Evolutionary conservation across 2,329 filamentous ascomycete genomes (phyloP), one percentile per base, ranked within the genome.

Genomic region (Curvularia sp.): DNA sequence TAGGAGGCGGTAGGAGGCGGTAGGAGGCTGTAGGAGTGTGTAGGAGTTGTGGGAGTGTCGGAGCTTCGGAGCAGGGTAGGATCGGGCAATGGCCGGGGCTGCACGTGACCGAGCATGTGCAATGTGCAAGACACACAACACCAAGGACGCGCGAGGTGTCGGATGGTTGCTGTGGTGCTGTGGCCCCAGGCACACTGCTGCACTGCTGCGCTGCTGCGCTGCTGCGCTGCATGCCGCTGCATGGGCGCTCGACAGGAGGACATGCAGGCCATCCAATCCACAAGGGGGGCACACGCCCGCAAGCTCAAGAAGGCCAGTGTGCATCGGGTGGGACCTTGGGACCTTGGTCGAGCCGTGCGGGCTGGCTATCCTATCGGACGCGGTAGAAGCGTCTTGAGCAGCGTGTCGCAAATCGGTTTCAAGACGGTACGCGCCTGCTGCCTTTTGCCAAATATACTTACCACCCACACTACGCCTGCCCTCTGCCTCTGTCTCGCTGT

Each of bases 401-500:
- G 56, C 46, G 53, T 65, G 66, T 70, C 62, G 64, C 68, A 70
- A 61, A 61, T 64, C 18, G 59, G 68, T 70, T 70, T 70, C 66
- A 70, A 61, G 57, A 64, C 59, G 55, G 64, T 67, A 64, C 63
- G 66, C 68, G 67, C 63, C 62, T 67, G 66, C 60, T 51, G 41
- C 5, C 58, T 43, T 62, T 55, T 61, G 63, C 63, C 61, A 66
- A 67, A 73, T 61, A 58, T 53, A 58, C 53, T 47, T 42, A 18
- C 13, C 21, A 12, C 34, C 15, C 5, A 7, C n/a, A 15, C n/a
- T 8, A 39, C 32, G 12, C 34, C 21, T 5, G 19, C 36, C 15
- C 36, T 30, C 45, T 32, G 25, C 18, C 23, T 32, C 43, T 34
- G 25, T 12, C 9, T 23, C 19, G 28, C 27, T 38, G n/a, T 47